Conservation (phyloP, 257 asterid genomes). For the Salvia miltiorrhiza region DNA sequence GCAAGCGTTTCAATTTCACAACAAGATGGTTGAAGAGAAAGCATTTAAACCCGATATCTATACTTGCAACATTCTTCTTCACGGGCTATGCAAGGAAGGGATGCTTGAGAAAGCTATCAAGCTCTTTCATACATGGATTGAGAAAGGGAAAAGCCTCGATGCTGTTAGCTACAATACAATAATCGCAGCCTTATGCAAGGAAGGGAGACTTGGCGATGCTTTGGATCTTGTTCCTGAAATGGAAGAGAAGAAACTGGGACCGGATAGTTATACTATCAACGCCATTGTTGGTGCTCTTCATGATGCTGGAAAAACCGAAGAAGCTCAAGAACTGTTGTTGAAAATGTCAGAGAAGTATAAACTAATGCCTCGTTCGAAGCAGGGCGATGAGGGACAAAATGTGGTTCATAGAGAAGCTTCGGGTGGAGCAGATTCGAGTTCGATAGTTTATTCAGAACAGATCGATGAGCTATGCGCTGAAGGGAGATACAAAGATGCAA, state of each 20-base stretch:
- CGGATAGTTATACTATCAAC: constrained; percentile 57
- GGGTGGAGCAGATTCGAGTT: constrained; percentile 34
- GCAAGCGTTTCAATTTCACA: constrained; percentile 75
- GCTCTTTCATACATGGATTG: constrained; percentile 58
- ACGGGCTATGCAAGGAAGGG: constrained; percentile 65
- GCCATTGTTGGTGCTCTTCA: constrained; percentile 54
- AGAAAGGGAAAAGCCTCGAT: constrained; percentile 60
- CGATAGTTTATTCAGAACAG: constrained; percentile 47
- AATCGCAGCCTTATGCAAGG: constrained; percentile 70
- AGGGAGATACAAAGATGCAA: constrained; percentile 85
- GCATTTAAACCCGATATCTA: constrained; percentile 63
- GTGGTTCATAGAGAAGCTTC: constrained; percentile 26
- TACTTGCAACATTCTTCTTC: constrained; percentile 78
- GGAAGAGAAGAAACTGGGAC: constrained; percentile 73
- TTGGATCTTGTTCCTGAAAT: constrained; percentile 57
- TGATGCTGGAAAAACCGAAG: constrained; percentile 49
- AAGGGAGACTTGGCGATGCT: constrained; percentile 59
- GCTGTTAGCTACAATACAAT: constrained; percentile 75
- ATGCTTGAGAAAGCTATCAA: constrained; percentile 78
- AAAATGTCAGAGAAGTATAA: constrained; percentile 38
- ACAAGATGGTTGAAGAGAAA: constrained; percentile 69
- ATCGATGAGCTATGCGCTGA: constrained; percentile 65
- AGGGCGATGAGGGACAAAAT: constrained; percentile 24
- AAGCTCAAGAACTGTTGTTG: constrained; percentile 53
- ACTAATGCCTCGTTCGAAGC: constrained; percentile 10